Evolutionary conservation across 1,139 yeast genomes (phyloP).

Genomic region (Arxiozyma slooffiae): DNA sequence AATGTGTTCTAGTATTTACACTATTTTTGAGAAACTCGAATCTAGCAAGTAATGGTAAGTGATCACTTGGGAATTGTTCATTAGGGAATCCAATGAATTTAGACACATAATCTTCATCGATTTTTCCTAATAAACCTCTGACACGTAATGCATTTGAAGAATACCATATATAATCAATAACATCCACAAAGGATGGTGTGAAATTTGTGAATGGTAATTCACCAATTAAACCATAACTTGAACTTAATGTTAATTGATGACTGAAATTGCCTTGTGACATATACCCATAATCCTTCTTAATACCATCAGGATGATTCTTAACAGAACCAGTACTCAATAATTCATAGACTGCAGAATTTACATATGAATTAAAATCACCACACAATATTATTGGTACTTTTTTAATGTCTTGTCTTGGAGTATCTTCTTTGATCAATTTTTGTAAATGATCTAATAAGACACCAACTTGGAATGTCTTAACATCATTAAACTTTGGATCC

Average conservation of each 20-base stretch:
- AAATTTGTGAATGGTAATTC: slow-evolving; percentile 92
- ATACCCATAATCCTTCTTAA: slow-evolving; percentile 81
- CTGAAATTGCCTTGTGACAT: slow-evolving; percentile 84
- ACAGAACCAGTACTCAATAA: slow-evolving; percentile 72
- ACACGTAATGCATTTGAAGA: slow-evolving; percentile 71
- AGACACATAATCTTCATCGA: slow-evolving; percentile 66
- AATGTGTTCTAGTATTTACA: slow-evolving; percentile 13
- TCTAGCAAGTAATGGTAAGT: slow-evolving; percentile 71
- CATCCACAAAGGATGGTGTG: slow-evolving; percentile 87
- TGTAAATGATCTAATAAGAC: slow-evolving; percentile 83
- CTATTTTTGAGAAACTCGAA: slow-evolving; percentile 56
- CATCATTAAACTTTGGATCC: slow-evolving; percentile 97
- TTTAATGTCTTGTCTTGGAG: slow-evolving; percentile 41
- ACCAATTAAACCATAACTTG: slow-evolving; percentile 75
- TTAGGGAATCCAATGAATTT: slow-evolving; percentile 88
- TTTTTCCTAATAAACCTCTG: slow-evolving; percentile 74
- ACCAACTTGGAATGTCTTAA: slow-evolving; percentile 91
- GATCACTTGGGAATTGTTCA: slow-evolving; percentile 91
- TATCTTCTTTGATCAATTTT: slow-evolving; percentile 35
- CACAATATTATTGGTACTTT: slow-evolving; percentile 71
- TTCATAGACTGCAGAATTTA: slow-evolving; percentile 85
- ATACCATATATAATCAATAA: slow-evolving; percentile 93
- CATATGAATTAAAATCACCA: slow-evolving; percentile 91
- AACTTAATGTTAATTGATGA: slow-evolving; percentile 71
- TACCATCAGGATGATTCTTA: slow-evolving; percentile 66